These are phyloP conservation scores for Lentinus brumalis DNA, from an alignment of 768 basidiomycete genomes.

Conservation along the genomic window DNA sequence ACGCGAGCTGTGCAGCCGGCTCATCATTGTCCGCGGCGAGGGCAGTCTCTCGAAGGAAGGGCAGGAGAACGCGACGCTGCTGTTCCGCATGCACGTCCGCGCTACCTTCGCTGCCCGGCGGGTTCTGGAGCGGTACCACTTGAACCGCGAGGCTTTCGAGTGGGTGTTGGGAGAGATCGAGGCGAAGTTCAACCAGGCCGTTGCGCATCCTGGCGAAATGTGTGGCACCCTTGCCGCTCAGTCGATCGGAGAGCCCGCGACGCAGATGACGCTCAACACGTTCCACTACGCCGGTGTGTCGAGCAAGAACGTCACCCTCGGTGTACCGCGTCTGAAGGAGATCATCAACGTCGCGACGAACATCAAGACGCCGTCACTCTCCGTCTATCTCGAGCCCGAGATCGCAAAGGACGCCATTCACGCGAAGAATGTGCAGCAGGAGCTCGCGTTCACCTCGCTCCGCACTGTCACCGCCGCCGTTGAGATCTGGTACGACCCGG, in stretches of 20 bases:
- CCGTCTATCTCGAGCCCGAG: slow-evolving; percentile 81
- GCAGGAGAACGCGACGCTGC: slow-evolving; percentile 86
- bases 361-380: slow-evolving; percentile 97
- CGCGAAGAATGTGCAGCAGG: slow-evolving; percentile 91
- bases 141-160: slow-evolving; percentile 93
- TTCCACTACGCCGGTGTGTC: slow-evolving; percentile 99
- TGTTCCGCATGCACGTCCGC: slow-evolving; percentile 92
- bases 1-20: slow-evolving; percentile 67
- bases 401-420: slow-evolving; percentile 59
- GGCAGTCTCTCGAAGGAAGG: slow-evolving; percentile 75
- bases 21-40: slow-evolving; percentile 87
- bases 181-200: slow-evolving; percentile 90
- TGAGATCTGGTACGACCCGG: slow-evolving; percentile 98
- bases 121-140: slow-evolving; percentile 84
- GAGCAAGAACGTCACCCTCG: slow-evolving; percentile 99
- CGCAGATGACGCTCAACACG: slow-evolving; percentile 99
- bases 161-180: slow-evolving; percentile 97
- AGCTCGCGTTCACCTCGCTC: slow-evolving; percentile 90
- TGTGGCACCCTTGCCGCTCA: slow-evolving; percentile 97
- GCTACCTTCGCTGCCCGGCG: slow-evolving; percentile 85
- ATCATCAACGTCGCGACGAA: slow-evolving; percentile 99
- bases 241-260: slow-evolving; percentile 99
- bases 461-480: slow-evolving; percentile 93
- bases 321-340: slow-evolving; percentile 98
- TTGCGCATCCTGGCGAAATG: slow-evolving; percentile 97